Evolutionary conservation across 2,329 filamentous ascomycete genomes (phyloP).

Genomic region (Cucurbitaria berberidis): DNA sequence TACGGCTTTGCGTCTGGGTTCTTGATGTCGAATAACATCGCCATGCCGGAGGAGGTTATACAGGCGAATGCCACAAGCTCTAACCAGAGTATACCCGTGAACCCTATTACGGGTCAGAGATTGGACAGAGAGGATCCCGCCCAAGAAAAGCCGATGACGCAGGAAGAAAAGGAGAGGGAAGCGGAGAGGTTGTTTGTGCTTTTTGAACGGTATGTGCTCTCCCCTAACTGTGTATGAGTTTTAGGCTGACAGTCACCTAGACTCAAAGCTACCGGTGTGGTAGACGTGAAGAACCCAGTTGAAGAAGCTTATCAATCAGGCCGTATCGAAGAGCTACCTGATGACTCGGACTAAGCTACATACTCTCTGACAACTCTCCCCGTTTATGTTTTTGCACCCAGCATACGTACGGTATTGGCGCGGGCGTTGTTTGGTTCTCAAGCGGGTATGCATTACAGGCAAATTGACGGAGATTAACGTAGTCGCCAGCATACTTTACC

Average conservation of each 20-base stretch:
- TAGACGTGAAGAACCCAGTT: slow-evolving; percentile 81
- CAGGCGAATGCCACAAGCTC: slow-evolving; percentile 56
- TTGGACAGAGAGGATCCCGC: slow-evolving; percentile 69
- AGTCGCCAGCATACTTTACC: too few species aligned
- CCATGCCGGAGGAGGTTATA: slow-evolving; percentile 71
- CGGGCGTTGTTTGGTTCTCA: background rate
- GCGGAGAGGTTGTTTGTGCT: slow-evolving; percentile 88
- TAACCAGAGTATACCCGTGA: slow-evolving; percentile 60
- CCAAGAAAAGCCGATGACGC: slow-evolving; percentile 75
- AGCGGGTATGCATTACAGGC: too few species aligned
- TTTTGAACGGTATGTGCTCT: slow-evolving; percentile 72
- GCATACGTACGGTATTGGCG: background rate
- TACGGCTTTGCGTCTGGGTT: slow-evolving; percentile 95
- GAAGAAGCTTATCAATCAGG: slow-evolving; percentile 72
- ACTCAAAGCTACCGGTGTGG: slow-evolving; percentile 75
- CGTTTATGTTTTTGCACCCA: background rate
- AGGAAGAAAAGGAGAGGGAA: slow-evolving; percentile 90
- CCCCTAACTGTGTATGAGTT: background rate
- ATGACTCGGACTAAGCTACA: slow-evolving; percentile 49
- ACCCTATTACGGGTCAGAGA: slow-evolving; percentile 87
- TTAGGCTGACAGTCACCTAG: slow-evolving; percentile 40
- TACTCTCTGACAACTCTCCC: background rate
- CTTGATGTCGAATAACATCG: slow-evolving; percentile 81
- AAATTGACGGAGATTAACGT: too few species aligned
- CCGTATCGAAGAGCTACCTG: slow-evolving; percentile 70